These are phyloP conservation scores for Solanum pinnatisectum DNA, from an alignment of 257 asterid species.

Conservation along the genomic window DNA sequence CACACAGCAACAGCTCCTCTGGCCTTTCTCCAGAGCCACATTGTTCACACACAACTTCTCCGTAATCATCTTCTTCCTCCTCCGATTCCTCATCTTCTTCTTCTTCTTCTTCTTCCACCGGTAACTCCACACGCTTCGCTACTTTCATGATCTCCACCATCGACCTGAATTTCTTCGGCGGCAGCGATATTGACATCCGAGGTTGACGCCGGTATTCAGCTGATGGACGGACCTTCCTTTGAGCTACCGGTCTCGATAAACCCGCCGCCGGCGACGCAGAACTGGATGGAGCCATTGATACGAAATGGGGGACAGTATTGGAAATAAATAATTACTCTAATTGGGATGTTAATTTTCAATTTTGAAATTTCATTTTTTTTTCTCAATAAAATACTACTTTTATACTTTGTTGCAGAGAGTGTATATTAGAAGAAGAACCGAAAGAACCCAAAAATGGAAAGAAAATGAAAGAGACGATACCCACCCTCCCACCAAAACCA, in stretches of 20 bases:
- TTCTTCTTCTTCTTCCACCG: neutral
- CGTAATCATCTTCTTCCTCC: slow-evolving; percentile 6
- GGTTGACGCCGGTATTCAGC: neutral
- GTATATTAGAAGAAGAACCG: neutral
- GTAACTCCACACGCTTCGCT: slow-evolving; percentile 34
- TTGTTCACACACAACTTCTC: slow-evolving; percentile 39
- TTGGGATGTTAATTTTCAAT: slow-evolving; percentile 9
- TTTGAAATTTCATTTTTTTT: neutral
- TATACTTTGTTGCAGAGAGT: neutral
- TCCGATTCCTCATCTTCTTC: neutral
- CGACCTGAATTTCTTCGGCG: slow-evolving; percentile 31
- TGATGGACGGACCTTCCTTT: slow-evolving; percentile 2
- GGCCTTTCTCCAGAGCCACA: slow-evolving; percentile 65
- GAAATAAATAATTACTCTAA: slow-evolving; percentile 12
- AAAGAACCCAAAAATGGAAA: neutral
- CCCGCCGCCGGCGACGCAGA: slow-evolving; percentile 11
- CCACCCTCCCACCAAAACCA: neutral
- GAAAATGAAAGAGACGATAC: neutral
- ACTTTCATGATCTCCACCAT: slow-evolving; percentile 47
- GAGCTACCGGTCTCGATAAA: slow-evolving; percentile 19
- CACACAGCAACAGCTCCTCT: slow-evolving; percentile 63
- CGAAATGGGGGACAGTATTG: neutral
- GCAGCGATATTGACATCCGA: slow-evolving; percentile 1
- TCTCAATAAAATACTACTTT: neutral
- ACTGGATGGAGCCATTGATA: slow-evolving; percentile 11